Evolutionary conservation across 768 basidiomycete genomes (phyloP).

Genomic region (Nidularia pulvinata): DNA sequence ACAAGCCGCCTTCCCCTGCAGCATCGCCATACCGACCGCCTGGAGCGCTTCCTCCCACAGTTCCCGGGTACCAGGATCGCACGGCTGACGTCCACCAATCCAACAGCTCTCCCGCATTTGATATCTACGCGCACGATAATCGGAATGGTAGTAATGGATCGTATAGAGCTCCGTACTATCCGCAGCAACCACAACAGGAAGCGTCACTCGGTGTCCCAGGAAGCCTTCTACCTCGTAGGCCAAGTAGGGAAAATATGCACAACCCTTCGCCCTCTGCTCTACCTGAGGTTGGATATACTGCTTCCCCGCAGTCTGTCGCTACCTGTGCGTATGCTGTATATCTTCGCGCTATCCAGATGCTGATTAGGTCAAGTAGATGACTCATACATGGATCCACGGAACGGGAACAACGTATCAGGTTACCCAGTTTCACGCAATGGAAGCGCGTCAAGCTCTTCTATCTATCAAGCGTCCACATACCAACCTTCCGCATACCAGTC

Average conservation of each 20-base stretch:
- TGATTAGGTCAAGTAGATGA: not conserved
- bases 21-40: constrained; percentile 22
- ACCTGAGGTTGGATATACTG: not conserved
- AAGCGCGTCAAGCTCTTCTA: too few relatives aligned
- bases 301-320: not conserved
- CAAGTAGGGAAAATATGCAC: not conserved
- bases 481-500: constrained; percentile 5
- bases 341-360: not conserved
- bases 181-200: not conserved
- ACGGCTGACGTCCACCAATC: constrained; percentile 6
- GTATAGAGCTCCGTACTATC: not conserved
- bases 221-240: not conserved
- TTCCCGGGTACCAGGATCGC: constrained; percentile 15
- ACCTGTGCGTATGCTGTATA: not conserved
- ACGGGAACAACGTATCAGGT: not conserved
- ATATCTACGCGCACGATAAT: constrained; percentile 11
- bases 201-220: not conserved
- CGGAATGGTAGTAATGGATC: constrained; percentile 6
- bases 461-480: not conserved
- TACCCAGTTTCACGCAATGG: too few relatives aligned
- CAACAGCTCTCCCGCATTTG: constrained; percentile 3
- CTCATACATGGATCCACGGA: not conserved
- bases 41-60: constrained; percentile 20
- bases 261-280: not conserved
- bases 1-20: constrained; percentile 11